Evolutionary conservation across 495 filamentous ascomycete genomes (phyloP), one percentile per base, ranked within the genome.

Genomic region (Daldinia concentrica): DNA sequence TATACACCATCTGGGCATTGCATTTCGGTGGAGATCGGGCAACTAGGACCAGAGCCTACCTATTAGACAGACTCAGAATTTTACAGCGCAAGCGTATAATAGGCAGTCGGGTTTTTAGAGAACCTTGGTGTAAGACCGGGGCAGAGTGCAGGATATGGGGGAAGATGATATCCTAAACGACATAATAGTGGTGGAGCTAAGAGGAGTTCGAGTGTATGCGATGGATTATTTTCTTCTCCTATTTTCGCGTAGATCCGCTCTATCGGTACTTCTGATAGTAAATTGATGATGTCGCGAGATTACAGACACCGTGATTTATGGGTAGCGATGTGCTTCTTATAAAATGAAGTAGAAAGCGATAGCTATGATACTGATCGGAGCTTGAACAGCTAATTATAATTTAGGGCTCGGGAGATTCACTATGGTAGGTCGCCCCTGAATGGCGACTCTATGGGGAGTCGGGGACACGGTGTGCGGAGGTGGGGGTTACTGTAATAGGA

Each of bases 401-500:
- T 48, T 24, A 48, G 43, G 6, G 7, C 0, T 43, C n/a, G 39
- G 39, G 17, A 5, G 8, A 11, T 48, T 19, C 7, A 45, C 12
- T 11, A 17, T 19, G 19, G 8, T 22, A 36, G 1, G 5, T 36
- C 1, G 11, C 19, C 17, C n/a, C 55, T 14, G 15, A n/a, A 24
- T 12, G 30, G 30, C 9, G n/a, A 36, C 27, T 32, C 11, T 56
- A 17, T 17, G 12, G 15, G 14, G 54, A 36, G 5, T 17, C 19
- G 17, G 29, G 14, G 54, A 36, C 14, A 30, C 19, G 17, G 29
- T n/a, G 6, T 4, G 19, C 34, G 45, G 24, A 66, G 37, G 7
- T 29, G 19, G 63, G 37, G 19, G 36, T 51, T 60, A 43, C 56
- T 34, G 19, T 43, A 66, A 66, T 59, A 60, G 64, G 64, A 66